Conservation (phyloP, 2,329 filamentous ascomycete species). For the Trichoderma sp. region DNA sequence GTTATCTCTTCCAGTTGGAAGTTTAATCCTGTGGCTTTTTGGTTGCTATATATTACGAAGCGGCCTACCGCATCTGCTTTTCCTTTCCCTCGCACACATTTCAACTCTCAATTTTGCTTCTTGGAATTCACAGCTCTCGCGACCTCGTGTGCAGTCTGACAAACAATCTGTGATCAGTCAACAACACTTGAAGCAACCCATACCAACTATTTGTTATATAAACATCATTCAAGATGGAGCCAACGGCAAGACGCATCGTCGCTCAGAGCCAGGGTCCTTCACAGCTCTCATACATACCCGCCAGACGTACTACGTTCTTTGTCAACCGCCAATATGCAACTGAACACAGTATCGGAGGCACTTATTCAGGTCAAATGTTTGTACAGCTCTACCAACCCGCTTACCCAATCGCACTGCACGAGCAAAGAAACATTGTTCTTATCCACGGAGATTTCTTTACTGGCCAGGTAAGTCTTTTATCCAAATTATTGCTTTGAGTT, state of each 20-base stretch:
- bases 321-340: conserved; percentile 26
- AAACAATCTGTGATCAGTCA: background rate
- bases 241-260: no score
- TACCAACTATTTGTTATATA: no score
- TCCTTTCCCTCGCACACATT: background rate
- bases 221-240: no score
- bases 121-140: background rate
- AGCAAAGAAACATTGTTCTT: conserved; percentile 35
- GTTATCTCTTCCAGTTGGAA: background rate
- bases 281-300: conserved; percentile 1
- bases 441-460: conserved; percentile 43
- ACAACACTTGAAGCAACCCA: background rate
- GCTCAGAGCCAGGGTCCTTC: background rate
- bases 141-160: background rate
- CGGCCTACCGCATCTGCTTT: background rate
- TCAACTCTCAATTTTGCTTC: background rate
- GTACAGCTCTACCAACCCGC: conserved; percentile 38
- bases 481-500: background rate
- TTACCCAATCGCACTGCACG: conserved; percentile 17
- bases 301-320: conserved; percentile 32
- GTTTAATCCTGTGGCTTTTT: no score
- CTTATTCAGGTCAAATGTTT: conserved; percentile 38
- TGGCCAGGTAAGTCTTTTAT: conserved; percentile 33
- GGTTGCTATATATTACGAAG: background rate
- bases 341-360: conserved; percentile 26